Evolutionary conservation across 2,329 filamentous ascomycete species (phyloP).

Genomic region (Neobulgaria alba): DNA sequence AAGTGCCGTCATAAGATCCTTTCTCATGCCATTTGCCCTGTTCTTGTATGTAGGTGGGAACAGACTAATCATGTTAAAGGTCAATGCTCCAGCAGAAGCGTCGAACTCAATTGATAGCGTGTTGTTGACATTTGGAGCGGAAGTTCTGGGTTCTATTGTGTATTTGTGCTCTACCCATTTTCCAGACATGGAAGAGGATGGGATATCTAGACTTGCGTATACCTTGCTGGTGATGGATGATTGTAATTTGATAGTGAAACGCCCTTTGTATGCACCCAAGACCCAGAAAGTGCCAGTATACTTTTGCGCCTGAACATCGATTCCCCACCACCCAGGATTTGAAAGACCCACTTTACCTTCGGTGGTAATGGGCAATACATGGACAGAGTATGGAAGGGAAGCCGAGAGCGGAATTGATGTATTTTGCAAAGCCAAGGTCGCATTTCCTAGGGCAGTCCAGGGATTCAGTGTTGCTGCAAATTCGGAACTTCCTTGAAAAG

Average conservation of each 20-base stretch:
- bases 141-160: constrained; percentile 10
- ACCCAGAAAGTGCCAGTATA: constrained; percentile 25
- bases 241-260: constrained; percentile 26
- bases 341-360: constrained; percentile 36
- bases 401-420: constrained; percentile 20
- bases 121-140: constrained; percentile 37
- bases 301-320: constrained; percentile 27
- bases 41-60: constrained; percentile 53
- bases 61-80: constrained; percentile 50
- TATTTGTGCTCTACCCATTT: constrained; percentile 21
- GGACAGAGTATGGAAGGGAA: constrained; percentile 21
- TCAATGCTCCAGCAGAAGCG: constrained; percentile 33
- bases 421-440: constrained; percentile 27
- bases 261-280: constrained; percentile 16
- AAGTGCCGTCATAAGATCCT: constrained; percentile 45
- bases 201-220: constrained; percentile 17
- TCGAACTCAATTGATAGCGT: constrained; percentile 48
- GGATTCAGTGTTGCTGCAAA: constrained; percentile 40
- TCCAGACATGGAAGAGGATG: constrained; percentile 5
- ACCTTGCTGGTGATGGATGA: constrained; percentile 10
- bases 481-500: constrained; percentile 47
- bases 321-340: constrained; percentile 51
- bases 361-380: constrained; percentile 27
- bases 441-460: constrained; percentile 19
- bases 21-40: constrained; percentile 46